Base-by-base conservation (phyloP, 106 monocot species). In the Amphibolis antarctica region DNA sequence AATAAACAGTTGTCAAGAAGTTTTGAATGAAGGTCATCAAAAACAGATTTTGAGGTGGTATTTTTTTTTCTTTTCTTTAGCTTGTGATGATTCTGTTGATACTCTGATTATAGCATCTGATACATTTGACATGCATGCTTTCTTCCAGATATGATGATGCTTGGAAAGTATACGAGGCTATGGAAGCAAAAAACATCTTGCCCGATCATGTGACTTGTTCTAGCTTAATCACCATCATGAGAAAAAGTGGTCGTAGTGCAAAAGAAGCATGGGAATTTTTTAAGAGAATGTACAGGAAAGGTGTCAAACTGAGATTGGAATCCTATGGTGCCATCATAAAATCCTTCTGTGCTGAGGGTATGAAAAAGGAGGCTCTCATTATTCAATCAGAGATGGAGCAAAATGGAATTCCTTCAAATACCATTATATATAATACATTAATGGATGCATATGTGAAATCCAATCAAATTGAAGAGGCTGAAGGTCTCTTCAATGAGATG, bases 181-280 rank as follows among this genome's bases (percentile, higher is more conserved):
- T 98, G 64, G 98, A 98, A 79, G 49, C 66, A 53, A 75, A 87
- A 54, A 98, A 91, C 59, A 69, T 88, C 53, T 71, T 65, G 50
- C 91, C 91, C 43, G 98, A 98, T 75, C 80, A 98, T 62, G 81
- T 81, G 44, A 91, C 98, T 27, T 86, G 91, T 74, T 91, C 82
- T 60, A 81, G 82, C 55, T 26, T 98, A 66, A 76, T 98, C 49
- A 85, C 85, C 12, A 23, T 75, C 19, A 82, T 98, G 82, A 80
- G 84, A 68, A 87, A 79, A 77, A 82, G 50, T n/a, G 86, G 76
- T 31, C 25, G 54, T 10, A 64, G 46, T 69, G 80, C 98, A 44
- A 98, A 88, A 74, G 87, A 98, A 50, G 87, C 81, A 57, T 98
- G 91, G 98, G 64, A 85, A 13, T 87, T 98, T 46, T 98, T 98